These are phyloP conservation scores for Clavariopsis aquatica DNA, from an alignment of 495 filamentous ascomycete species.

Conservation along the genomic window DNA sequence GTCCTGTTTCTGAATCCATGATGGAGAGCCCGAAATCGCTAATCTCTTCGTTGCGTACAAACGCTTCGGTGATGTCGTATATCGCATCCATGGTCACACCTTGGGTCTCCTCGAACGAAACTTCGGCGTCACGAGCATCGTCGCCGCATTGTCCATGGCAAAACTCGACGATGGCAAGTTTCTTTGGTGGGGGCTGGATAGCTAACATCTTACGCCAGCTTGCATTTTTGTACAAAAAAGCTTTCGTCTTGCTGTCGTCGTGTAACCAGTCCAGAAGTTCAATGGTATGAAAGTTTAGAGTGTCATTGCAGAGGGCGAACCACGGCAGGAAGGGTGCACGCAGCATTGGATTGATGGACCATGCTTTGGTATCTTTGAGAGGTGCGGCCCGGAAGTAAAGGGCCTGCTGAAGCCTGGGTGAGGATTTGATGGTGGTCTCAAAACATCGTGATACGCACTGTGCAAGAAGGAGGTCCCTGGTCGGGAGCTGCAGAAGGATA, in stretches of 20 bases:
- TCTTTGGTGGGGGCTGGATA: slow-evolving; percentile 10
- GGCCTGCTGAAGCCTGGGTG: slow-evolving; percentile 19
- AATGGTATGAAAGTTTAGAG: neutral
- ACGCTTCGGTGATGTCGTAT: slow-evolving; percentile 11
- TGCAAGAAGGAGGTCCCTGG: slow-evolving; percentile 23
- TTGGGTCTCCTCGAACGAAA: neutral
- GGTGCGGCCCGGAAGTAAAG: slow-evolving; percentile 23
- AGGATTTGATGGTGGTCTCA: slow-evolving; percentile 11
- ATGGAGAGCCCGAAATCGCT: neutral
- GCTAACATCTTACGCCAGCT: slow-evolving; percentile 16
- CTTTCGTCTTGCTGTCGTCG: neutral
- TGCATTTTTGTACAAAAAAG: slow-evolving; percentile 3
- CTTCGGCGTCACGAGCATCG: neutral
- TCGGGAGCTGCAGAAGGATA: slow-evolving; percentile 17
- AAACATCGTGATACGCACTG: slow-evolving; percentile 15
- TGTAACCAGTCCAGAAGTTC: neutral
- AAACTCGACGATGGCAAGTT: neutral
- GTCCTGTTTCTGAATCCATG: neutral
- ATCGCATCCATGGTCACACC: slow-evolving; percentile 16
- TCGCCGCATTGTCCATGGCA: neutral
- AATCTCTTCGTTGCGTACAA: neutral
- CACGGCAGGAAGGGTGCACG: slow-evolving; percentile 1
- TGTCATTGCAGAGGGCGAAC: neutral
- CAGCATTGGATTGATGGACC: slow-evolving; percentile 16
- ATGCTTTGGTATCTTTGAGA: neutral